phyloP scores from a whole-genome alignment of 129 eudicot species.

The Ambrosia artemisiifolia region DNA sequence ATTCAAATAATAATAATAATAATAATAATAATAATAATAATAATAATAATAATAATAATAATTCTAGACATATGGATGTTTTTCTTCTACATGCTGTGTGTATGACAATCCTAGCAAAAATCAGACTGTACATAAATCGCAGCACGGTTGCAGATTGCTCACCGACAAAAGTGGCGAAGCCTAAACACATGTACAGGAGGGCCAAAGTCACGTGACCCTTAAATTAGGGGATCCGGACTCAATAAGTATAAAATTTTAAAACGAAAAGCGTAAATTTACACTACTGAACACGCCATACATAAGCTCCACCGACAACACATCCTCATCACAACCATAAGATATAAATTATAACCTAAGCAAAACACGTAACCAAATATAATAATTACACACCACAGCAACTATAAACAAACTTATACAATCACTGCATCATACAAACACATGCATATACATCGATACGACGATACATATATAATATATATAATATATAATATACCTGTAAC shows the following conservation, averaged over 20 bases:
- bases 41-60: not conserved
- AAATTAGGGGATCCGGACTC: too few relatives aligned
- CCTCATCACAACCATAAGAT: not conserved
- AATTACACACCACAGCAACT: not conserved
- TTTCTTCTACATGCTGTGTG: not conserved
- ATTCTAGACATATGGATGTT: not conserved
- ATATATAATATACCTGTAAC: slow-evolving; percentile 40
- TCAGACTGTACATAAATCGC: slow-evolving; percentile 3
- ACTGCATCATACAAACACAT: not conserved
- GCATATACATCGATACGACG: not conserved
- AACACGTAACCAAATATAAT: not conserved
- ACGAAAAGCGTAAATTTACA: too few relatives aligned
- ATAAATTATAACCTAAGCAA: too few relatives aligned
- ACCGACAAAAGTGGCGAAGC: not conserved
- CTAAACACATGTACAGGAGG: too few relatives aligned
- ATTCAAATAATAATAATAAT: not conserved
- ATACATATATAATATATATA: not conserved
- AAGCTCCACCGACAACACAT: not conserved
- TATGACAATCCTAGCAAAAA: slow-evolving; percentile 8
- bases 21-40: not conserved
- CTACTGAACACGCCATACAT: too few relatives aligned
- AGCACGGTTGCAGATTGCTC: not conserved
- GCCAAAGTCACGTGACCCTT: too few relatives aligned
- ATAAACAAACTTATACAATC: not conserved
- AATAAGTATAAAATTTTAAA: too few relatives aligned